Evolutionary conservation across 2,329 filamentous ascomycete species (phyloP), one percentile per base, ranked within the genome.

Genomic region (Nigrograna mackinnonii): DNA sequence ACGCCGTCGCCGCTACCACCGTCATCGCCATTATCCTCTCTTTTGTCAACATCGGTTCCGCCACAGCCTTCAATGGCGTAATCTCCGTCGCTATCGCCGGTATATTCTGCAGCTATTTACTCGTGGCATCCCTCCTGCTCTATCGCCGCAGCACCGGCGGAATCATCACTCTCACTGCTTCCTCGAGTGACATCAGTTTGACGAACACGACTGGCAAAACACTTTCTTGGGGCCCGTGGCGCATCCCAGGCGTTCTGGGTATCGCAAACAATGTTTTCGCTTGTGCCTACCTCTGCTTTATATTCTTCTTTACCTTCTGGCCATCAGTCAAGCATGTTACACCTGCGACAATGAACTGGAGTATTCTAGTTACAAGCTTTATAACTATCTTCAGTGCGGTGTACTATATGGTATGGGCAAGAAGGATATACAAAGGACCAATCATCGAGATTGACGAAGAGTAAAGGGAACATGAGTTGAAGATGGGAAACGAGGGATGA

Each of bases 1-100:
- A 73, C 48, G 60, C 70, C 3, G 64, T 75, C 40, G 56, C 69
- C 41, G 59, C 73, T 9, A 69, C 70, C 4, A 55, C 70, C 7
- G 51, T 62, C 9, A 55, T 70, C 24, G 63, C 65, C 19, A 47
- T 62, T 12, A 57, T 74, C 7, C 61, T 76, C 21, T 66, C 66
- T 1, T 54, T 76, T 19, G 73, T 76, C 60, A 74, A 74, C 46
- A 66, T 76, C 44, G 73, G 71, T 26, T 73, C 69, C 2, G 43
- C 57, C 13, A 17, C 20, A 6, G 36, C 22, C 7, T 17, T 40
- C n/a, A 34, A 19, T n/a, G 18, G 7, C 28, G 22, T 40, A 5
- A 22, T 35, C 13, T 33, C 24, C 24, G 16, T 40, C 24, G 35
- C 26, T n/a, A 40, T 40, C 37, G 22, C 18, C 17, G 16, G 24